Evolutionary conservation across 73 alveolate genomes (phyloP).

Genomic region (Stentor coeruleus): DNA sequence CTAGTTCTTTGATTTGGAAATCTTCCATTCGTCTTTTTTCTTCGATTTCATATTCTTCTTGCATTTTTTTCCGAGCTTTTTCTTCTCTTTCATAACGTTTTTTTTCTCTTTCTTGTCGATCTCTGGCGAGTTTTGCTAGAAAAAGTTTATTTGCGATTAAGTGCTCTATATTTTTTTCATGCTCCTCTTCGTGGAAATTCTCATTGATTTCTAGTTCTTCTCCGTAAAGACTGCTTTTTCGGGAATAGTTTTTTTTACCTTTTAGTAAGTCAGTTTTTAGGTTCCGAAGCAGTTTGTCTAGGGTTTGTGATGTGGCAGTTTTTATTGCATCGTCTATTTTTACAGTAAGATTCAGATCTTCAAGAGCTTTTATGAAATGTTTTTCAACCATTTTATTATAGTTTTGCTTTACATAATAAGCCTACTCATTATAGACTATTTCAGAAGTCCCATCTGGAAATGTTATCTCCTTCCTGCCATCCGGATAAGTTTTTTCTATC

Average conservation of each 20-base stretch:
- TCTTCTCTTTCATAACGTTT: background rate
- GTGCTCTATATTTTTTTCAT: background rate
- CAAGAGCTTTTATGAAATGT: background rate
- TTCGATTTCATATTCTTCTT: background rate
- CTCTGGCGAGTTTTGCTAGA: background rate
- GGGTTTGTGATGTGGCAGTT: background rate
- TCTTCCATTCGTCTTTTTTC: background rate
- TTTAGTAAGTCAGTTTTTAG: background rate
- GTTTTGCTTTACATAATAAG: no score
- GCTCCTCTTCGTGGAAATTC: background rate
- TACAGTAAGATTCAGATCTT: background rate
- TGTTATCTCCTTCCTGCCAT: slow-evolving; percentile 78
- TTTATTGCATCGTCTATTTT: background rate
- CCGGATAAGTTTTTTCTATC: slow-evolving; percentile 78
- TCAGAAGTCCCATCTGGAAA: slow-evolving; percentile 84
- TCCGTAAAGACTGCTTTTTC: background rate
- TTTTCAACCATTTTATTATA: background rate
- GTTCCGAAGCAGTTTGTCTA: background rate
- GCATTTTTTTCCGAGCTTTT: background rate
- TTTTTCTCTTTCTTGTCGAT: slow-evolving; percentile 11
- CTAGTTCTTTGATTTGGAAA: background rate
- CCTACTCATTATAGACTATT: slow-evolving; percentile 5
- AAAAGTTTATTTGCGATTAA: background rate
- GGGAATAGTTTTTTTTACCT: background rate
- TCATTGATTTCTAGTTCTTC: background rate